These are phyloP conservation scores for Linanthus parryae DNA, from an alignment of 148 eudicot species.

Conservation along the genomic window DNA sequence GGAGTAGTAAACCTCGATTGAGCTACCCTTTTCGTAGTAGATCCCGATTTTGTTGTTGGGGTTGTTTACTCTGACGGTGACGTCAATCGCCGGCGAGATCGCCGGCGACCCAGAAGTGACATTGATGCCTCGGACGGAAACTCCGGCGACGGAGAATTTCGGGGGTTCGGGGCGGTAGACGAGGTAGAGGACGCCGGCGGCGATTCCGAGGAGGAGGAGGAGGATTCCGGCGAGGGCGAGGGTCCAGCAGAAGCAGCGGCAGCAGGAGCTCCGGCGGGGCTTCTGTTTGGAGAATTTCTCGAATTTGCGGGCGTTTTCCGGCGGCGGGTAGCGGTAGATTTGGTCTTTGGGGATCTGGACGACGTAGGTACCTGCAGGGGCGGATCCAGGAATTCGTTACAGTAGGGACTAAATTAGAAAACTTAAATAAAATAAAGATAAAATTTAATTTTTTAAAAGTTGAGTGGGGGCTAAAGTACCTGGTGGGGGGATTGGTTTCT, in stretches of 20 bases:
- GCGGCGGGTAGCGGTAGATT: constrained; percentile 68
- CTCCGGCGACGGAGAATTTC: constrained; percentile 32
- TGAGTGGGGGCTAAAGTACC: too few species aligned
- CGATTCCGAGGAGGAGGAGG: constrained; percentile 29
- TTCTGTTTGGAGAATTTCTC: constrained; percentile 25
- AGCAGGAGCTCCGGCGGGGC: constrained; percentile 23
- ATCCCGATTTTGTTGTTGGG: constrained; percentile 58
- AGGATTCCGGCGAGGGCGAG: constrained; percentile 25
- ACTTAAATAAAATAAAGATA: too few species aligned
- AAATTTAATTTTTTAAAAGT: too few species aligned
- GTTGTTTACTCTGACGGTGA: constrained; percentile 49
- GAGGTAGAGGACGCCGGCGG: constrained; percentile 56
- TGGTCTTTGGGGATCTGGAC: constrained; percentile 81
- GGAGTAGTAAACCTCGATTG: constrained; percentile 30
- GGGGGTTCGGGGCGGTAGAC: constrained; percentile 64
- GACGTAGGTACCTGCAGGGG: constrained; percentile 60
- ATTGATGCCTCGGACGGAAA: constrained; percentile 51
- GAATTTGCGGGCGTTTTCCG: constrained; percentile 57
- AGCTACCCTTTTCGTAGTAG: constrained; percentile 45
- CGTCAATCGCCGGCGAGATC: constrained; percentile 59
- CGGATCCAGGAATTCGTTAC: too few species aligned
- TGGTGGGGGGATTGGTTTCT: too few species aligned
- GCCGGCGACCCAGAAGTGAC: constrained; percentile 24
- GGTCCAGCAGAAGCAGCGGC: constrained; percentile 39
- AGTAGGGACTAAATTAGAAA: too few species aligned